Conservation (phyloP, 2,329 filamentous ascomycete genomes). For the Fusarium nanum region DNA sequence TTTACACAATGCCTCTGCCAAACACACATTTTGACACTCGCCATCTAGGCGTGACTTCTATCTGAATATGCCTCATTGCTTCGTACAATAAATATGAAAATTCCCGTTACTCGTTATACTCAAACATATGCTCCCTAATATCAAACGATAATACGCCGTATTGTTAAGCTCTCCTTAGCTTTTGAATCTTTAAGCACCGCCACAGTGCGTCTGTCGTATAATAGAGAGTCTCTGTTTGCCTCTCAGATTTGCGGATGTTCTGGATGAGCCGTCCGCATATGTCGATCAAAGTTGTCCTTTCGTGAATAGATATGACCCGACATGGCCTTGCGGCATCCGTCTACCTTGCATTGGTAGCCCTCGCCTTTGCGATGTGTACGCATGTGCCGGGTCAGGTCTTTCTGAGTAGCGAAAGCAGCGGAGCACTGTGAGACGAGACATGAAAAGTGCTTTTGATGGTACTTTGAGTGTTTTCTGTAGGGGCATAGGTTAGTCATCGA, state of each 20-base stretch:
- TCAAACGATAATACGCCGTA: conserved; percentile 21
- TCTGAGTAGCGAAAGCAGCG: conserved; percentile 46
- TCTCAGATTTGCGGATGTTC: conserved; percentile 43
- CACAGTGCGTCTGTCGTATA: conserved; percentile 30
- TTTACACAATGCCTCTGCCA: background rate
- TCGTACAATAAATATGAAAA: conserved; percentile 18
- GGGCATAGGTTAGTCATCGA: conserved; percentile 12
- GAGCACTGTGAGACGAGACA: conserved; percentile 44
- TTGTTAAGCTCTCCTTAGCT: conserved; percentile 13
- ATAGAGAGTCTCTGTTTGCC: conserved; percentile 36
- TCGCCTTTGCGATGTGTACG: conserved; percentile 46
- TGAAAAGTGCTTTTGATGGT: conserved; percentile 46
- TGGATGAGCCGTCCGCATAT: conserved; percentile 46
- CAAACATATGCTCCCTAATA: conserved; percentile 24
- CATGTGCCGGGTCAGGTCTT: conserved; percentile 44
- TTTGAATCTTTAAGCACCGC: conserved; percentile 6
- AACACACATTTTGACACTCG: conserved; percentile 5
- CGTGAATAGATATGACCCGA: conserved; percentile 46
- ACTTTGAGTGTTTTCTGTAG: conserved; percentile 45
- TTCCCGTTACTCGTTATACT: conserved; percentile 5
- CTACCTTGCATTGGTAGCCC: conserved; percentile 44
- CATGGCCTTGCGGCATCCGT: conserved; percentile 45
- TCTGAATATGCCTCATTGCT: conserved; percentile 15
- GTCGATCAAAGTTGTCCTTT: conserved; percentile 47
- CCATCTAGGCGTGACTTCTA: conserved; percentile 4